Evolutionary conservation across 2,329 filamentous ascomycete species (phyloP), one percentile per base, ranked within the genome.

Genomic region (Ambrosiella beaveri): DNA sequence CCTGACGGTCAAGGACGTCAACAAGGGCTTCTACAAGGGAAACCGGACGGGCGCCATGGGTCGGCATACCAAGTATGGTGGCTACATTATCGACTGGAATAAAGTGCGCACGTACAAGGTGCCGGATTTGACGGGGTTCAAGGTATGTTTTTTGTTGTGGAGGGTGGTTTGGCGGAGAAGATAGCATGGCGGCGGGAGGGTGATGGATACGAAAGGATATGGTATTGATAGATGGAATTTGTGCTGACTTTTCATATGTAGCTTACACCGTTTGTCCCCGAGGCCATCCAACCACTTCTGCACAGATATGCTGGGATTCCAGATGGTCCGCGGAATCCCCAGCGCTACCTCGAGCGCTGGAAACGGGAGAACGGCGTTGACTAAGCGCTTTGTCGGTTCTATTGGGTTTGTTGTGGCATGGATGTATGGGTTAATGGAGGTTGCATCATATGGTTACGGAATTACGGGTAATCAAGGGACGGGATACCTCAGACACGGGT

Each of bases 11-110:
- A 98, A 98, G 73, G 84, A 93, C 71, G 84, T 91, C 68, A 86
- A 85, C 69, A 88, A 88, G 68, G 91, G 90, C 64, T 98, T 84
- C 80, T 98, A 98, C 81, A 97, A 97, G 77, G 93, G 93, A 68
- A 96, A 86, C 65, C 79, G 90, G 52, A 85, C 88, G 0, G 93
- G 93, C 1, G 82, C 86, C 47, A 89, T 94, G 82, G 93, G 93
- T 69, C 73, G 75, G 12, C 88, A 94, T 72, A 90, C 86, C 57
- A 86, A 86, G 69, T 80, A 82, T 68, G 93, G 91, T 70, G 84
- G 84, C 55, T 98, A 93, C 71, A 70, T 82, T 52, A 83, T 97
- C 64, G 86, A 97, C 64, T 95, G 79, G 77, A 71, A 75, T 58
- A 95, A 94, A 73, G 88, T 97, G 66, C 84, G 91, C 70, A 95